phyloP scores from a whole-genome alignment of 148 eudicot species.

The Diospyros lotus region DNA sequence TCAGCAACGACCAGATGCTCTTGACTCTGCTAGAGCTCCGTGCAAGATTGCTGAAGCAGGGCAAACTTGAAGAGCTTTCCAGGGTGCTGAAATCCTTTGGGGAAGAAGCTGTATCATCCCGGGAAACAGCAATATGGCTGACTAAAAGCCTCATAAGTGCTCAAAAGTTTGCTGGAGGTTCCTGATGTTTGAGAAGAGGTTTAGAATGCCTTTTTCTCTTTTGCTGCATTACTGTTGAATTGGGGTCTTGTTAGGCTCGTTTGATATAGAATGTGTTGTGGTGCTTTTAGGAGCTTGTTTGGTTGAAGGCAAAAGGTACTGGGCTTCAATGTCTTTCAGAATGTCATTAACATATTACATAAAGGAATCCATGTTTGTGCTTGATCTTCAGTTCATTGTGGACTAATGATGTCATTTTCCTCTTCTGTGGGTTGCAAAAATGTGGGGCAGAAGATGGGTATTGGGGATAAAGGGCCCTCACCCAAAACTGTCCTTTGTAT shows the following conservation, averaged over 20 bases:
- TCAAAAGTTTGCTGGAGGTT: conserved; percentile 45
- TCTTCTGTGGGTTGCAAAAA: no score
- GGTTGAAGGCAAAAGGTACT: conserved; percentile 8
- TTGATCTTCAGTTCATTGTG: no score
- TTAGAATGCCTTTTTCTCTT: background rate
- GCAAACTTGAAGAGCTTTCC: conserved; percentile 72
- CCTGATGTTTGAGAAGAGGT: conserved; percentile 13
- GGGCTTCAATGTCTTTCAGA: no score
- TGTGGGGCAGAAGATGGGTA: no score
- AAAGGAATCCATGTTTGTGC: no score
- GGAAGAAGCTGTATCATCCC: conserved; percentile 81
- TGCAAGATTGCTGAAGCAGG: conserved; percentile 77
- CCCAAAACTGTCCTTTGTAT: no score
- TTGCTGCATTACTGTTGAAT: background rate
- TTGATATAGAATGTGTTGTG: background rate
- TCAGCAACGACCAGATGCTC: conserved; percentile 76
- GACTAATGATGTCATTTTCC: no score
- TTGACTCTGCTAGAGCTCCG: conserved; percentile 95
- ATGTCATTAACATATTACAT: no score
- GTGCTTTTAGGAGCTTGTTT: background rate
- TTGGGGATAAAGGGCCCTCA: no score
- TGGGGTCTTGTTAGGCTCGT: background rate
- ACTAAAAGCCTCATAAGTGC: conserved; percentile 88
- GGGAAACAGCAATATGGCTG: conserved; percentile 97
- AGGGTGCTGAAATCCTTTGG: conserved; percentile 89